phyloP scores from a whole-genome alignment of 441 rosid species.

The Eruca vesicaria region DNA sequence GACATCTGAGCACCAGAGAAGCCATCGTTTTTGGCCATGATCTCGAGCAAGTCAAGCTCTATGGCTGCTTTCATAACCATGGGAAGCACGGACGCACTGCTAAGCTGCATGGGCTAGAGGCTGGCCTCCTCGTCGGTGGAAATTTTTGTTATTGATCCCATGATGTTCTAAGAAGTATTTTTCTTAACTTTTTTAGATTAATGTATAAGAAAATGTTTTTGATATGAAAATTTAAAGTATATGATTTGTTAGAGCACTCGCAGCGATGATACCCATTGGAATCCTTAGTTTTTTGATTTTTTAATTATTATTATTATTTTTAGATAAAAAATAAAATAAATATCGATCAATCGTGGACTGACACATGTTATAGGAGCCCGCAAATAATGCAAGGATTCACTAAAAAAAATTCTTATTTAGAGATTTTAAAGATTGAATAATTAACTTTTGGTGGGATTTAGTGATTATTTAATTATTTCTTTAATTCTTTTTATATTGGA shows the following conservation, averaged over 20 bases:
- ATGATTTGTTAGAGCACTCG: not conserved
- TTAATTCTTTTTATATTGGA: not conserved
- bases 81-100: slow-evolving; percentile 25
- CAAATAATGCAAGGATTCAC: too few relatives aligned
- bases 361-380: too few relatives aligned
- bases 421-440: too few relatives aligned
- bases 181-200: not conserved
- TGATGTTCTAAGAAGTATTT: not conserved
- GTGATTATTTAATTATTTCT: too few relatives aligned
- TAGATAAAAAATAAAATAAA: too few relatives aligned
- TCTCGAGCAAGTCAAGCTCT: slow-evolving; percentile 36
- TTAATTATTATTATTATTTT: too few relatives aligned
- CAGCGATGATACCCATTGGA: too few relatives aligned
- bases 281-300: too few relatives aligned
- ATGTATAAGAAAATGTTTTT: not conserved
- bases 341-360: too few relatives aligned
- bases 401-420: too few relatives aligned
- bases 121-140: slow-evolving; percentile 29
- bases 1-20: slow-evolving; percentile 17
- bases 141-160: slow-evolving; percentile 15
- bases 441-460: too few relatives aligned
- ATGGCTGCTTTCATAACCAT: slow-evolving; percentile 34
- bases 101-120: slow-evolving; percentile 32
- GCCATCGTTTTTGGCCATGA: slow-evolving; percentile 33
- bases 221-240: not conserved